Evolutionary conservation across 2,329 filamentous ascomycete species (phyloP).

Genomic region (Aspergillus aculeatinus): DNA sequence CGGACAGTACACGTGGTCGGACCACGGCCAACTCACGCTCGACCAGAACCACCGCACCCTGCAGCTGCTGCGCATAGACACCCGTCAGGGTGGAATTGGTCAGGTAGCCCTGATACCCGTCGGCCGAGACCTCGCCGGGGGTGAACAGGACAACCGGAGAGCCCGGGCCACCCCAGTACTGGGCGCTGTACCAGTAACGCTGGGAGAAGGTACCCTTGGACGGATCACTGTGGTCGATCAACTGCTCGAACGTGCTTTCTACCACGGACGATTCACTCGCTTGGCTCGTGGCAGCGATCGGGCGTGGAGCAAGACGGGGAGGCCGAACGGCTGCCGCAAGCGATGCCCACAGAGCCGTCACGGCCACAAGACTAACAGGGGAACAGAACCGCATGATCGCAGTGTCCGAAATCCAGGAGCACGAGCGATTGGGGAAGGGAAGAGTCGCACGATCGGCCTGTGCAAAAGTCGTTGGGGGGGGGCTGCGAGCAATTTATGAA

Average conservation of each 20-base stretch:
- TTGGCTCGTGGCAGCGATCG: neutral
- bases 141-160: conserved; percentile 56
- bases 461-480: neutral
- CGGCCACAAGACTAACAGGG: neutral
- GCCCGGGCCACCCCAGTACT: conserved; percentile 55
- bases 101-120: conserved; percentile 51
- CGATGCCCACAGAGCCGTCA: conserved; percentile 1
- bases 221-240: conserved; percentile 59
- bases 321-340: neutral
- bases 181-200: conserved; percentile 54
- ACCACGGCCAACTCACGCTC: conserved; percentile 46
- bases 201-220: conserved; percentile 57
- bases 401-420: neutral
- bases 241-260: conserved; percentile 50
- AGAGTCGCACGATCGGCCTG: neutral
- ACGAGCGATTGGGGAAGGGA: neutral
- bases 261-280: neutral
- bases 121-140: conserved; percentile 53
- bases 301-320: conserved; percentile 1
- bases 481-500: neutral
- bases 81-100: conserved; percentile 53
- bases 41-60: conserved; percentile 55
- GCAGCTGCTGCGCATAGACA: conserved; percentile 52
- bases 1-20: neutral
- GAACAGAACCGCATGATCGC: neutral